Evolutionary conservation across 345 rosid species (phyloP), one percentile per base, ranked within the genome.

Genomic region (Physaria fendleri): DNA sequence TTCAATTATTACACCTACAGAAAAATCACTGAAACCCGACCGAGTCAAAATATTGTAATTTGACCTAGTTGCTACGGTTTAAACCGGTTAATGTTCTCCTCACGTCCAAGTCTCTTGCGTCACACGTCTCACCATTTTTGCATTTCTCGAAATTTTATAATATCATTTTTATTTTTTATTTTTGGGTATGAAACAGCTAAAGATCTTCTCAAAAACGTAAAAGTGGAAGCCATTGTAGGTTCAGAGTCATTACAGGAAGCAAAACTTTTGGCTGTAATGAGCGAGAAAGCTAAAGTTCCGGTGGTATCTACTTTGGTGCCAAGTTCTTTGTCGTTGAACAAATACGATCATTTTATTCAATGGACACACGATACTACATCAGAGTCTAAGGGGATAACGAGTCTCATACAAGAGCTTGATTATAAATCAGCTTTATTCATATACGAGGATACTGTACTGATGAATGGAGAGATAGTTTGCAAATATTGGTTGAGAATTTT

Each of bases 251-350:
- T 58, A 21, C 56, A 14, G 0, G 71, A 66, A 30, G 72, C 59
- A 15, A 67, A 48, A 37, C 52, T 68, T 50, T 59, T 68, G 25
- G 71, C 64, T 0, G 28, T 14, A 3, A 8, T 59, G 1, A 72
- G 68, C 3, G 41, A 66, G 7, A 54, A 50, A 42, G 52, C 65
- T 5, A 59, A 43, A 50, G 59, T 74, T 50, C 78, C 69, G 0
- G 15, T 73, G 9, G 22, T 73, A 27, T 73, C 70, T 23, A n/a
- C 60, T 44, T 15, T 52, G 3, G 8, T 23, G 6, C 29, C 45
- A 23, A 13, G 6, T 1, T 12, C 20, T 1, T 30, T 16, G 1
- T 38, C 60, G 2, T 64, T 57, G 8, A 44, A 17, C 9, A 43
- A 55, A 3, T 35, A 46, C 16, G 21, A 55, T 33, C 49, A 70